Conservation (phyloP, 495 filamentous ascomycete species). For the Lentithecium fluviatile region DNA sequence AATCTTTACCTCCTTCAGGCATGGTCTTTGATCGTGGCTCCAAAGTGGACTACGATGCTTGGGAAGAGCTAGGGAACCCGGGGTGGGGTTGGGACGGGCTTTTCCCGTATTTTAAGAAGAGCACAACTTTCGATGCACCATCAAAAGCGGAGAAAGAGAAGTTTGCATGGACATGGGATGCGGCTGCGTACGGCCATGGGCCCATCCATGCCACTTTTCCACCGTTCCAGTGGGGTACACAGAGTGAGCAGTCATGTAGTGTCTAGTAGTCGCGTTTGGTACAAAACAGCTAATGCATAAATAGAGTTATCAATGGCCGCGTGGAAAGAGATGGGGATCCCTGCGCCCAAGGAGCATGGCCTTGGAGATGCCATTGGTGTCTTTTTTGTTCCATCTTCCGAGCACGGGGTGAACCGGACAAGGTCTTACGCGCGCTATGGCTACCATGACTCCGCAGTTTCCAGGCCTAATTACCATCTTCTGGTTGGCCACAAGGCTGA, state of each 20-base stretch:
- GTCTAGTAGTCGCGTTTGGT: background rate
- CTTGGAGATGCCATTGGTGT: slow-evolving; percentile 10
- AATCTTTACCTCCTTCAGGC: background rate
- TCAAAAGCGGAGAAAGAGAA: background rate
- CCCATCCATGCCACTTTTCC: slow-evolving; percentile 47
- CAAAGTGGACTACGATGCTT: slow-evolving; percentile 27
- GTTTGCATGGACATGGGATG: slow-evolving; percentile 43
- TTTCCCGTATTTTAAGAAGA: slow-evolving; percentile 33
- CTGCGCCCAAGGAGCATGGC: slow-evolving; percentile 9
- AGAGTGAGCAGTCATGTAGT: background rate
- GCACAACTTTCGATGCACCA: slow-evolving; percentile 6
- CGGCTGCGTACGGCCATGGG: slow-evolving; percentile 41
- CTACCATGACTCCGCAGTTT: slow-evolving; percentile 20
- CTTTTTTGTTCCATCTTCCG: slow-evolving; percentile 22
- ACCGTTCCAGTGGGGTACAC: slow-evolving; percentile 41
- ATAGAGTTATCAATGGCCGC: slow-evolving; percentile 30
- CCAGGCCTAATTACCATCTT: slow-evolving; percentile 28
- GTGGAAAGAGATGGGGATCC: slow-evolving; percentile 19
- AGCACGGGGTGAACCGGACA: slow-evolving; percentile 14
- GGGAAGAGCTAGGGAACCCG: slow-evolving; percentile 26
- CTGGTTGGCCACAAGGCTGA: slow-evolving; percentile 28
- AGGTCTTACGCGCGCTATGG: slow-evolving; percentile 28
- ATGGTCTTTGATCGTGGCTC: slow-evolving; percentile 27
- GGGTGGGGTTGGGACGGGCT: slow-evolving; percentile 33
- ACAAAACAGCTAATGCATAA: background rate